phyloP scores from a whole-genome alignment of 495 filamentous ascomycete genomes.

The Choiromyces venosus region DNA sequence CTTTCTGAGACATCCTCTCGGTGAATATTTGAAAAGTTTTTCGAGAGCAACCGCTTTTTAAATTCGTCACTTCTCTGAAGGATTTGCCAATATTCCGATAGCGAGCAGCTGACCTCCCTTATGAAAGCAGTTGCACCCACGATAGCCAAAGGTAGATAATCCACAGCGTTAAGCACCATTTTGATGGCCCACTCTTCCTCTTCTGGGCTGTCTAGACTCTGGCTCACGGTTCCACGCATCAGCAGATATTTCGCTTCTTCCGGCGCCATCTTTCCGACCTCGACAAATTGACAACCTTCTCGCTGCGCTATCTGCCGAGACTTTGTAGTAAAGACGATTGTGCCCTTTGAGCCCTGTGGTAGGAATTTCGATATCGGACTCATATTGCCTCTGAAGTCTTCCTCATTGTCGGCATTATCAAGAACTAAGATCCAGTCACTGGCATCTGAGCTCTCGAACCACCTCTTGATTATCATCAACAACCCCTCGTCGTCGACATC shows the following conservation, averaged over 20 bases:
- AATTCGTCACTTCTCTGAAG: background rate
- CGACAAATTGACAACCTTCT: background rate
- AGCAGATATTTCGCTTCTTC: background rate
- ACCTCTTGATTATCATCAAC: background rate
- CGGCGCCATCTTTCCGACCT: background rate
- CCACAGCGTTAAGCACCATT: conserved; percentile 5
- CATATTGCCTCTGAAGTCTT: background rate
- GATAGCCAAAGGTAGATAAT: conserved; percentile 26
- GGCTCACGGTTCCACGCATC: background rate
- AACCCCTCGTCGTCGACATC: conserved; percentile 12
- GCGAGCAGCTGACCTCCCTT: background rate
- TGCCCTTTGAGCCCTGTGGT: conserved; percentile 23
- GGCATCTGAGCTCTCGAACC: conserved; percentile 21
- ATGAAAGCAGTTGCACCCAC: conserved; percentile 15
- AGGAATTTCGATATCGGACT: conserved; percentile 13
- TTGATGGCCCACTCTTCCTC: no score
- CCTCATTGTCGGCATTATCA: conserved; percentile 44
- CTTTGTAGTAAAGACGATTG: conserved; percentile 13
- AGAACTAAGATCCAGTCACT: conserved; percentile 42
- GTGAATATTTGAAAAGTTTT: conserved; percentile 24
- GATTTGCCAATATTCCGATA: background rate
- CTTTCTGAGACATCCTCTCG: conserved; percentile 42
- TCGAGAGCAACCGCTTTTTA: conserved; percentile 13
- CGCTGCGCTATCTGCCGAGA: conserved; percentile 5
- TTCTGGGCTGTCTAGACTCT: background rate